Conservation (phyloP, 345 rosid species). For the Syzygium oleosum region DNA sequence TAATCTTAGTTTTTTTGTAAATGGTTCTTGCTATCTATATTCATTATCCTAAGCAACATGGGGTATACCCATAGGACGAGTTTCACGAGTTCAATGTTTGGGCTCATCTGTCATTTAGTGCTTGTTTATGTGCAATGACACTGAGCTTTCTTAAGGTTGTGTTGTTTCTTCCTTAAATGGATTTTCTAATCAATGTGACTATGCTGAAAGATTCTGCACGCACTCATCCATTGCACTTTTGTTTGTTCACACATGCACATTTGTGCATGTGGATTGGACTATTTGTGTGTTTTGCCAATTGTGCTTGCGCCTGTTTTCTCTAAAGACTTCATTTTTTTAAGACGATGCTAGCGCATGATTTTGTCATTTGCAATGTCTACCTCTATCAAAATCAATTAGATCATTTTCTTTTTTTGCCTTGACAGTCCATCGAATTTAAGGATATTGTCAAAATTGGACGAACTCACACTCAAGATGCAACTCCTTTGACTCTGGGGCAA, state of each 20-base stretch:
- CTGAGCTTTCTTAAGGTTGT: background rate
- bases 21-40: background rate
- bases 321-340: background rate
- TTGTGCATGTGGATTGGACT: background rate
- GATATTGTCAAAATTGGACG: constrained; percentile 95
- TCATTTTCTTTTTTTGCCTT: background rate
- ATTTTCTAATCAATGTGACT: background rate
- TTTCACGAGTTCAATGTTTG: background rate
- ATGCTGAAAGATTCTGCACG: background rate
- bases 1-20: background rate
- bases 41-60: background rate
- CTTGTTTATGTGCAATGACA: background rate
- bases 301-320: background rate
- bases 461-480: constrained; percentile 98
- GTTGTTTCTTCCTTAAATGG: background rate
- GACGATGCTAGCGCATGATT: background rate
- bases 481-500: constrained; percentile 97
- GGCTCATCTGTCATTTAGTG: background rate
- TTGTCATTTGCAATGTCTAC: background rate
- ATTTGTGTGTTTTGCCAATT: background rate
- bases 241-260: background rate
- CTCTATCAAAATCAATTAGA: background rate
- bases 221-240: background rate
- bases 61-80: background rate
- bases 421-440: constrained; percentile 66